Evolutionary conservation across 129 eudicot species (phyloP), one percentile per base, ranked within the genome.

Genomic region (Dittrichia graveolens): DNA sequence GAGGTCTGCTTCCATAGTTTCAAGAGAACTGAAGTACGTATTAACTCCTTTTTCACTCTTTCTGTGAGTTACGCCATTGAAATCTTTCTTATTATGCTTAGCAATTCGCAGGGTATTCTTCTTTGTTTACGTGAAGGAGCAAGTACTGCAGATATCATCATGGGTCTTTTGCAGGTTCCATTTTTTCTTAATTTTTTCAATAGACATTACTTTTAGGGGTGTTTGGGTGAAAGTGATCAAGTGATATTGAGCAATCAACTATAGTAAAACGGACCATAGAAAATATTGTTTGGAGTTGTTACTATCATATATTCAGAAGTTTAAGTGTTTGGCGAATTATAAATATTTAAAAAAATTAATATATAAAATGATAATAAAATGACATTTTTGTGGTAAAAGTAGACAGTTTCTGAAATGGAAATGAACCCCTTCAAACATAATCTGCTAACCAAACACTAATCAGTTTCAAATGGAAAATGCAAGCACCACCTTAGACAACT

Each of bases 111-210:
- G 96, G 89, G 92, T 45, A 80, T 93, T 74, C 86, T 93, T 75
- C 79, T 93, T 71, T 93, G 82, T 78, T 62, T 93, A 7, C 94
- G 96, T 62, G 96, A 93, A 82, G 98, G 95, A 63, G 95, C 98
- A 46, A 56, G 68, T 54, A 80, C 96, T 64, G 68, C 67, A 67
- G 91, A 89, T 75, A 78, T 81, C 58, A 85, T 89, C 52, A 79
- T 47, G 92, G 95, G 96, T 76, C 77, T 93, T 63, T 80, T 93
- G 82, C 96, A 93, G 90, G 98, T 87, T 47, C 34, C 6, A 12
- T 13, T 0, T 31, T 70, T 43, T 69, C 7, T 3, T 48, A 3
- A n/a, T 43, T 16, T 56, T 16, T 76, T 8, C 1, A 0, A 16
- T 13, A 5, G 8, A 7, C 46, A 38, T 63, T 5, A n/a, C 45